Percentiles rank a stretch among this genome's conserved stretches.
Conservation (phyloP, 2,329 filamentous ascomycete species). For the Plectosphaerella sp. region DNA sequence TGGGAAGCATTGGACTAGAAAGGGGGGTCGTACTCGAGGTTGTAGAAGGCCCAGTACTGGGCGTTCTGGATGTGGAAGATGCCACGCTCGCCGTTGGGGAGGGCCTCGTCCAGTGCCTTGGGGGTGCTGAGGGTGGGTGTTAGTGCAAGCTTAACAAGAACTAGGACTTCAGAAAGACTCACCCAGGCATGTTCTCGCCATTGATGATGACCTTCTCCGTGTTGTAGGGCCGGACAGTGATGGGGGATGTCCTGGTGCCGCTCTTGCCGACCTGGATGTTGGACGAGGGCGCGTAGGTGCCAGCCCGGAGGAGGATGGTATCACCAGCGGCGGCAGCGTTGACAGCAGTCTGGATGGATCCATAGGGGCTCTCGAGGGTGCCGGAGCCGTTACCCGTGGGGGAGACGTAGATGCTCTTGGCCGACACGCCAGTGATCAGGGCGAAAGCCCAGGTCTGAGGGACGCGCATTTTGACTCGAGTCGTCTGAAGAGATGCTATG, state of each 20-base stretch:
- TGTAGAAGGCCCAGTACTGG: constrained; percentile 40
- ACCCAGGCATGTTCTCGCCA: constrained; percentile 32
- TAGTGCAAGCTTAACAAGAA: no score
- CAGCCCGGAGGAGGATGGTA: constrained; percentile 34
- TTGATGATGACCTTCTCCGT: constrained; percentile 37
- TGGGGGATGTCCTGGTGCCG: constrained; percentile 30
- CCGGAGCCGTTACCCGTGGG: constrained; percentile 31
- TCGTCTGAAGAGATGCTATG: background rate
- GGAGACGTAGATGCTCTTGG: constrained; percentile 30
- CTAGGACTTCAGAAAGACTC: background rate
- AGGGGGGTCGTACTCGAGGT: constrained; percentile 18
- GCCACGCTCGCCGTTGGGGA: constrained; percentile 34
- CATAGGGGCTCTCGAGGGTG: constrained; percentile 28
- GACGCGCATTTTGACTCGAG: background rate
- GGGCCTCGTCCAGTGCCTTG: constrained; percentile 27
- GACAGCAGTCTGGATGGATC: constrained; percentile 37
- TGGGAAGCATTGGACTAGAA: background rate
- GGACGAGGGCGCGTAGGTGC: constrained; percentile 34
- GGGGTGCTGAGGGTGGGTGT: constrained; percentile 24
- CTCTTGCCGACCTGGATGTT: constrained; percentile 38
- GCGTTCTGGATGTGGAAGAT: constrained; percentile 37
- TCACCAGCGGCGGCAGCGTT: constrained; percentile 35
- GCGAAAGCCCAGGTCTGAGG: background rate
- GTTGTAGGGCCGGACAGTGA: constrained; percentile 32
- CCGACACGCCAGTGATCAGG: background rate